These are phyloP conservation scores for Picochlorum sp. DNA, from an alignment of 139 green algal species.

Conservation along the genomic window DNA sequence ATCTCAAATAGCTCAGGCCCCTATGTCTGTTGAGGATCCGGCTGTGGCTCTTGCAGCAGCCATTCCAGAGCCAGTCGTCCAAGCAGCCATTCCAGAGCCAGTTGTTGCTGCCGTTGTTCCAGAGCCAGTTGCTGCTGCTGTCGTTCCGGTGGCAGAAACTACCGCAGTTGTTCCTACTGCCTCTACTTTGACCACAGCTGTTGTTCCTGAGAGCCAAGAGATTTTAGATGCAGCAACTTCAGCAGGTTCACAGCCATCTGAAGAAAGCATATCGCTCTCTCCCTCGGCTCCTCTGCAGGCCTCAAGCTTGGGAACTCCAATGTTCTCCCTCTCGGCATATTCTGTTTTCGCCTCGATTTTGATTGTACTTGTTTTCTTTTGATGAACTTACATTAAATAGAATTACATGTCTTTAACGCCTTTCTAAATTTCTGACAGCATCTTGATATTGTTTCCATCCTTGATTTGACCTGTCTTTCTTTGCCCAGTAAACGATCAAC, in stretches of 20 bases:
- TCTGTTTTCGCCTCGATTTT: not conserved
- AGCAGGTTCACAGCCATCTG: too few species aligned
- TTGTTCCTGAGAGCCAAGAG: too few species aligned
- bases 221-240: too few species aligned
- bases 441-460: slow-evolving; percentile 13
- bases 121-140: too few species aligned
- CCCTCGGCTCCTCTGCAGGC: too few species aligned
- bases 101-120: too few species aligned
- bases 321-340: too few species aligned
- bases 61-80: not conserved
- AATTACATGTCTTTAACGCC: slow-evolving; percentile 3
- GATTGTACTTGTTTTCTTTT: not conserved
- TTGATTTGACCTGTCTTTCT: not conserved
- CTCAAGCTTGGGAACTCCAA: too few species aligned
- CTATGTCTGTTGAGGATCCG: not conserved
- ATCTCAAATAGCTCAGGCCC: not conserved
- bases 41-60: not conserved
- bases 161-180: too few species aligned
- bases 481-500: not conserved
- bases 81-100: not conserved
- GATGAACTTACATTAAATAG: slow-evolving; percentile 8
- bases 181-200: too few species aligned
- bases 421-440: slow-evolving; percentile 6
- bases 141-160: too few species aligned
- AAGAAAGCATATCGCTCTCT: too few species aligned